Evolutionary conservation across 2,329 filamentous ascomycete genomes (phyloP).

Genomic region (Cryphonectria nitschkei): DNA sequence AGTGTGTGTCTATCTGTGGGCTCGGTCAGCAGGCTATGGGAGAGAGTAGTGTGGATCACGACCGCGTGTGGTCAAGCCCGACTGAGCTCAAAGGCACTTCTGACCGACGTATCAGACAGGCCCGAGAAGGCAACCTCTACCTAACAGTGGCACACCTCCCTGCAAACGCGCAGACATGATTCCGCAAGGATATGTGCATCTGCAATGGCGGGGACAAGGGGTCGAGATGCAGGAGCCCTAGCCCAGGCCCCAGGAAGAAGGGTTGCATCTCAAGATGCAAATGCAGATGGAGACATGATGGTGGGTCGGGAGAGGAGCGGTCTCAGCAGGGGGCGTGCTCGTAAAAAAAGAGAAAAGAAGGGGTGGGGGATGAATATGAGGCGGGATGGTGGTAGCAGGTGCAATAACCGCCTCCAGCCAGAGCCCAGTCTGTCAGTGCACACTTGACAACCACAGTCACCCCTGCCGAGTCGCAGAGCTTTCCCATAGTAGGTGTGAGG

Average conservation of each 20-base stretch:
- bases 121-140: conserved; percentile 22
- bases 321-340: conserved; percentile 14
- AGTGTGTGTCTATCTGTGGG: conserved; percentile 21
- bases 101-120: conserved; percentile 29
- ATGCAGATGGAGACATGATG: conserved; percentile 29
- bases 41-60: conserved; percentile 6
- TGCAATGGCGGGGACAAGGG: conserved; percentile 27
- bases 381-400: conserved; percentile 13
- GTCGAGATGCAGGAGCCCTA: conserved; percentile 27
- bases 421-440: conserved; percentile 9
- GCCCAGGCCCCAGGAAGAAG: conserved; percentile 28
- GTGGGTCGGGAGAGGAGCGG: conserved; percentile 26
- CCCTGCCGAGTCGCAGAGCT: conserved; percentile 11
- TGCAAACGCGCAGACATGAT: conserved; percentile 18
- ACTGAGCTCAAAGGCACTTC: conserved; percentile 19
- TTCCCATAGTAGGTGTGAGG: not conserved
- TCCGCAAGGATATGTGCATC: conserved; percentile 24
- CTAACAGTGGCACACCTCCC: conserved; percentile 27
- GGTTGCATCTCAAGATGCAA: conserved; percentile 30
- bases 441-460: conserved; percentile 10
- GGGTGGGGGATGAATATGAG: no score
- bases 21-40: conserved; percentile 19
- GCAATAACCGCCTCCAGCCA: conserved; percentile 17
- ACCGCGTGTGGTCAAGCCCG: conserved; percentile 14
- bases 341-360: not conserved